Conservation (phyloP, 345 rosid genomes). For the Lenwebbia sp. region DNA sequence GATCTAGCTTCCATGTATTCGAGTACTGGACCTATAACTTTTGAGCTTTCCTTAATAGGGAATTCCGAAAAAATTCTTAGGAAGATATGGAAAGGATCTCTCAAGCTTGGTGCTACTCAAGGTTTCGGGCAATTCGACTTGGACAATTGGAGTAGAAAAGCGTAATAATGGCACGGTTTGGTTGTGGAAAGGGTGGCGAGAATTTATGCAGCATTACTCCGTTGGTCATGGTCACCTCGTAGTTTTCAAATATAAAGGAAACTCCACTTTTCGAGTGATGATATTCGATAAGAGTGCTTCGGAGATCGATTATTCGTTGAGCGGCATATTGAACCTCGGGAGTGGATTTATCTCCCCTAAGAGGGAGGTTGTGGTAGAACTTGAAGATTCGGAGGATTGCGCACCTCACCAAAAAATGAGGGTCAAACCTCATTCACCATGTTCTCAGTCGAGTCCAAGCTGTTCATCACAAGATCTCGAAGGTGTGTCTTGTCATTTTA, state of each 20-base stretch:
- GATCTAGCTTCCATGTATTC: background rate
- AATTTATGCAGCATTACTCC: background rate
- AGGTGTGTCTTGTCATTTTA: background rate
- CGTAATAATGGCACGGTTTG: background rate
- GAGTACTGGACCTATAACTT: background rate
- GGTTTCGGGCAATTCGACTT: background rate
- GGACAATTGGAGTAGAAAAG: background rate
- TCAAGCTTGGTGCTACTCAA: background rate
- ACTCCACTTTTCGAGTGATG: background rate
- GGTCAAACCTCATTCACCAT: background rate
- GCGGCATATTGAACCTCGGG: background rate
- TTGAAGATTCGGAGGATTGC: background rate
- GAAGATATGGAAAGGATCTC: background rate
- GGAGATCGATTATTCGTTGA: background rate
- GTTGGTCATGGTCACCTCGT: background rate
- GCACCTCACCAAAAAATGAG: background rate
- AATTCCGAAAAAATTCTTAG: background rate
- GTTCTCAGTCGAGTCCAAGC: background rate
- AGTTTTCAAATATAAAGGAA: background rate
- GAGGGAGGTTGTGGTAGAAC: background rate
- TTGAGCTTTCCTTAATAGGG: background rate
- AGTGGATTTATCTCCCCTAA: background rate
- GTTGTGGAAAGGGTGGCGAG: background rate
- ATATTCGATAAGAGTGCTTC: background rate
- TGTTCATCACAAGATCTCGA: background rate